A percentile compares a stretch with the other conserved stretches of the same genome.
These are phyloP conservation scores for Dentipellis fragilis DNA, from an alignment of 768 basidiomycete species.

Conservation along the genomic window DNA sequence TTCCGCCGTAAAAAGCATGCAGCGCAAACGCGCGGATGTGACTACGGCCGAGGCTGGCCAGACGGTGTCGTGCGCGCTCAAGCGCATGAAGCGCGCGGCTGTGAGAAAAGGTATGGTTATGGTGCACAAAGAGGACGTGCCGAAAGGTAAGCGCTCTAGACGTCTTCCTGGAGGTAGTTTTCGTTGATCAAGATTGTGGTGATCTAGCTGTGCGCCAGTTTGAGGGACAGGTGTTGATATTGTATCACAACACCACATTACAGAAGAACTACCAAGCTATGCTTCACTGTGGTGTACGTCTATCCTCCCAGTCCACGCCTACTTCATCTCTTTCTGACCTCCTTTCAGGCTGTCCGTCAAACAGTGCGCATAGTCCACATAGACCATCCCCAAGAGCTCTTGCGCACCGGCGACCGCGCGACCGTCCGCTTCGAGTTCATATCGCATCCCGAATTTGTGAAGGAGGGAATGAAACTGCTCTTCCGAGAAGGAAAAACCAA, in stretches of 20 bases:
- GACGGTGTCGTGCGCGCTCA: slow-evolving; percentile 87
- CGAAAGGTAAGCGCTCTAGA: slow-evolving; percentile 40
- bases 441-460: slow-evolving; percentile 83
- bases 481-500: slow-evolving; percentile 97
- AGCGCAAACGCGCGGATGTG: slow-evolving; percentile 85
- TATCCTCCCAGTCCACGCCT: not conserved
- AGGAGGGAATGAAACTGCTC: slow-evolving; percentile 86
- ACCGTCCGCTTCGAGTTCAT: slow-evolving; percentile 95
- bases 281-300: slow-evolving; percentile 80
- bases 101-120: slow-evolving; percentile 95
- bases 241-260: slow-evolving; percentile 91
- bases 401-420: slow-evolving; percentile 92
- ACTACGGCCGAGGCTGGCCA: slow-evolving; percentile 88
- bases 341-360: slow-evolving; percentile 71
- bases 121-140: slow-evolving; percentile 67
- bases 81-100: slow-evolving; percentile 70
- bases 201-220: slow-evolving; percentile 66
- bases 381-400: slow-evolving; percentile 80
- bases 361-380: slow-evolving; percentile 86
- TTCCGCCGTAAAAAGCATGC: slow-evolving; percentile 82
- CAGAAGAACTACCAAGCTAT: slow-evolving; percentile 93
- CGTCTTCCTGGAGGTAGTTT: not conserved
- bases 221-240: slow-evolving; percentile 86
- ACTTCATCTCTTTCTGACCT: not conserved
- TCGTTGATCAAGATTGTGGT: not conserved